Evolutionary conservation across 1,139 yeast genomes (phyloP), one percentile per base, ranked within the genome.

Genomic region (Taphrina confusa): DNA sequence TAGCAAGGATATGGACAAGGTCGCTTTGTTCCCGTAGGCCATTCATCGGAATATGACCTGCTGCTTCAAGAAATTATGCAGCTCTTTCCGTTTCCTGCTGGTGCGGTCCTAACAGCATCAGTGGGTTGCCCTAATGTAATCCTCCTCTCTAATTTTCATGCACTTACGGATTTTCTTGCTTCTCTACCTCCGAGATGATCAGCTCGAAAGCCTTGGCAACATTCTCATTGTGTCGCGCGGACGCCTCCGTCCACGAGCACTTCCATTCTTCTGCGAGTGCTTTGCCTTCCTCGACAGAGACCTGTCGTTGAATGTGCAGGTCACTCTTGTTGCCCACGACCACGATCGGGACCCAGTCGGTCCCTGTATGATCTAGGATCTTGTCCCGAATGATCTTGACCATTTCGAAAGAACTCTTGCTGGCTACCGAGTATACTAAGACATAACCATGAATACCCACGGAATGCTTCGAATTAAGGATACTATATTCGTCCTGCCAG

Each of bases 391-490:
- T 85, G 50, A 86, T 79, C 64, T 83, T 83, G 57, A 90, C 77
- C 74, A 88, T 78, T 64, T 88, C 95, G 72, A 90, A 89, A 40
- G 94, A 85, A 65, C 83, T 82, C 66, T 87, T 76, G 47, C 91
- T 85, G 20, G 90, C 84, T 56, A 90, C 90, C 56, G 94, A 85
- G 73, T 87, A 90, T 39, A 89, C 88, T 50, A 90, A 76, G 63
- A 90, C 77, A 71, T 87, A 87, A 1, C 96, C 97, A 70, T 88
- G 95, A 58, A 87, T 83, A 14, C 95, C 95, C 60, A 87, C 86
- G 61, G 88, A 75, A 65, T 88, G 87, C 69, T 87, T 87, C 72
- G 87, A 92, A 70, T 84, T 87, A 76, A 90, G 82, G 68, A 88
- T 84, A 63, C 89, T 82, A 71, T 85, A 87, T 75, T 90, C 96